These are phyloP conservation scores for Cutaneotrichosporon dermatis DNA, from an alignment of 1,284 basidiomycete genomes.

Conservation along the genomic window DNA sequence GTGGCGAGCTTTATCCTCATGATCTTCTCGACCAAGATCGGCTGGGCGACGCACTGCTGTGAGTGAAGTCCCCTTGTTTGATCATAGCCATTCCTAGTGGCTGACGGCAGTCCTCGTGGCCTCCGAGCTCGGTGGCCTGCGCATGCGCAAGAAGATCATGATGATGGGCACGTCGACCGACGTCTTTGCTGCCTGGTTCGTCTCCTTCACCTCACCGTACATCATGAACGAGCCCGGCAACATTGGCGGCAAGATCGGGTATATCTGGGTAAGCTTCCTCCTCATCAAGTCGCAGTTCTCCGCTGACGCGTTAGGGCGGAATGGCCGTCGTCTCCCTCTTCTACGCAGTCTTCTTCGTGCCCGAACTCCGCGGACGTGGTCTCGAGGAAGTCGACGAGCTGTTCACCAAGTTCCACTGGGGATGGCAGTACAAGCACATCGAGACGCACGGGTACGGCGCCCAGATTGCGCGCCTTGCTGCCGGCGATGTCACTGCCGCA, in stretches of 20 bases:
- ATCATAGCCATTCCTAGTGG: too few relatives aligned
- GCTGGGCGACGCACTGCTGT: constrained; percentile 16
- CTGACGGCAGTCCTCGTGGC: constrained; percentile 11
- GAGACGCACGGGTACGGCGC: constrained; percentile 19
- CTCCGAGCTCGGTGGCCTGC: constrained; percentile 19
- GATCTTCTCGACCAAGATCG: constrained; percentile 20
- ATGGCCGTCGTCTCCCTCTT: constrained; percentile 15
- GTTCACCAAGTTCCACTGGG: constrained; percentile 21
- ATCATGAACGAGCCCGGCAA: constrained; percentile 13
- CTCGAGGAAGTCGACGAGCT: constrained; percentile 26
- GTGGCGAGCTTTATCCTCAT: constrained; percentile 25
- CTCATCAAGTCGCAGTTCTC: too few relatives aligned
- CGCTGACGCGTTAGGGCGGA: constrained; percentile 2
- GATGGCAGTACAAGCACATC: constrained; percentile 19
- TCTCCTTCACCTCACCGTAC: constrained; percentile 21
- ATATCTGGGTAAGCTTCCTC: constrained; percentile 16
- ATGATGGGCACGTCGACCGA: constrained; percentile 14
- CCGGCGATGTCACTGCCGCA: constrained; percentile 2
- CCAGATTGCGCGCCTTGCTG: constrained; percentile 13
- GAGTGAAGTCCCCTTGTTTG: not conserved
- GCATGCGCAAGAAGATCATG: constrained; percentile 25
- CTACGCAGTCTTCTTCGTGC: constrained; percentile 25
- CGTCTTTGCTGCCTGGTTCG: constrained; percentile 7
- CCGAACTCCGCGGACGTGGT: constrained; percentile 22
- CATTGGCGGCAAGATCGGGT: constrained; percentile 18